Evolutionary conservation across 495 filamentous ascomycete genomes (phyloP).

Genomic region (Parathielavia appendiculata): DNA sequence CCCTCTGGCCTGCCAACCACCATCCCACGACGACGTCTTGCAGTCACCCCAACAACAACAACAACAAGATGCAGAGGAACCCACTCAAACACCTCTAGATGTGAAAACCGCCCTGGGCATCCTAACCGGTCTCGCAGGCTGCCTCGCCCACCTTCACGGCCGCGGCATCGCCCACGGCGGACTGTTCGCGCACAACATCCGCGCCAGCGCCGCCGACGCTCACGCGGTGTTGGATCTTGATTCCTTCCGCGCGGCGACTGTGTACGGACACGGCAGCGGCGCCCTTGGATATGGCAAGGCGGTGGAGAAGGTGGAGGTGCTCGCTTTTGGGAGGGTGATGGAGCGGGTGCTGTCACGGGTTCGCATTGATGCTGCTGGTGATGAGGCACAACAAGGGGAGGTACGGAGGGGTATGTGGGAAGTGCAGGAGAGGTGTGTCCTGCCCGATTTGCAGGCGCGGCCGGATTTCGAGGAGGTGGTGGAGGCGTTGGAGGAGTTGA

Average conservation of each 20-base stretch:
- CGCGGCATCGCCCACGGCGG: conserved; percentile 42
- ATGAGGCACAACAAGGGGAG: background rate
- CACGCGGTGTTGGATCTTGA: conserved; percentile 42
- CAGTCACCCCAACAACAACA: background rate
- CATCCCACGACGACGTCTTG: background rate
- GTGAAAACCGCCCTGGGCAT: conserved; percentile 29
- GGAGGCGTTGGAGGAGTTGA: conserved; percentile 28
- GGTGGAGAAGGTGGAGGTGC: conserved; percentile 41
- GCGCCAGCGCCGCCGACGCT: conserved; percentile 33
- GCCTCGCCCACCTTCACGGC: conserved; percentile 38
- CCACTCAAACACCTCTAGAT: background rate
- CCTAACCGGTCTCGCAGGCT: conserved; percentile 38
- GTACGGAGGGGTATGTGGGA: conserved; percentile 18
- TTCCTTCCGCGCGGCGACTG: conserved; percentile 43
- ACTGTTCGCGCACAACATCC: conserved; percentile 41
- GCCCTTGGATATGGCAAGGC: background rate
- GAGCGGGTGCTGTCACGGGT: conserved; percentile 34
- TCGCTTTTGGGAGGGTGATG: conserved; percentile 43
- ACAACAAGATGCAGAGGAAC: background rate
- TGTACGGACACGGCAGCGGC: conserved; percentile 24
- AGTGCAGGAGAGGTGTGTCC: conserved; percentile 20
- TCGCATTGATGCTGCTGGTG: background rate
- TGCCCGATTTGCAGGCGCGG: conserved; percentile 10
- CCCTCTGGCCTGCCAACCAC: conserved; percentile 23
- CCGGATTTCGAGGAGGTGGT: conserved; percentile 28